Base-by-base conservation (phyloP, 2,329 filamentous ascomycete genomes). In the Penicillium glabrum region DNA sequence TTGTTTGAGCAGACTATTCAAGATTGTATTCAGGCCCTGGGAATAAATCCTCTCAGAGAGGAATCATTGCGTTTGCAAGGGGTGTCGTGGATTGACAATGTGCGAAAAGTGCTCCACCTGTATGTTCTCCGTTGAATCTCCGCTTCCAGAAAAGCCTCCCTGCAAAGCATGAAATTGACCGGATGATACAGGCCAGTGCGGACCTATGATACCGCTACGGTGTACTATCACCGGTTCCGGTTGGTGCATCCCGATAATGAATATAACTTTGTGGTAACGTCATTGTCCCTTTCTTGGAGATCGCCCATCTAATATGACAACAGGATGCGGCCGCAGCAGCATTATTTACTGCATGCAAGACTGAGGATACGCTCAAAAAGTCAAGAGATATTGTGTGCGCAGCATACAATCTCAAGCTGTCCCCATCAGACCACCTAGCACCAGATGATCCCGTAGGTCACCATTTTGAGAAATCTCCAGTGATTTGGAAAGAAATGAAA, bases 281-380 rank as follows among this genome's bases (percentile, higher is more conserved):
- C 57, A 11, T 50, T 19, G 24, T 53, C 21, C 19, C 33, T 26
- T 31, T 47, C 16, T 49, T 55, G 8, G 41, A 27, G 4, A 11
- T 64, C 33, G 60, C 24, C 29, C 26, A n/a, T 41, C 50, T 53
- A 26, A 53, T 14, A 24, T 19, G 29, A 53, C 29, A 33, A 62
- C 76, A 91, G 73, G 93, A 98, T 71, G 93, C 91, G 1, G 91
- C 93, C 0, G 85, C 95, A 7, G 91, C 95, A 1, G 89, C 91
- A 24, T 80, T 99, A 9, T 93, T 98, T 69, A 90, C 93, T 3
- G 93, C 93, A 2, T 98, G 93, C 81, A 99, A 99, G 78, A 92
- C 96, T 46, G 95, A 99, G 75, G 95, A 99, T 74, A 99, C 95
- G 0, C 84, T 97, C 64, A 99, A 99, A 78, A 98, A 98, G 79